Evolutionary conservation across 2,329 filamentous ascomycete species (phyloP).

Genomic region (Curvularia lunata): DNA sequence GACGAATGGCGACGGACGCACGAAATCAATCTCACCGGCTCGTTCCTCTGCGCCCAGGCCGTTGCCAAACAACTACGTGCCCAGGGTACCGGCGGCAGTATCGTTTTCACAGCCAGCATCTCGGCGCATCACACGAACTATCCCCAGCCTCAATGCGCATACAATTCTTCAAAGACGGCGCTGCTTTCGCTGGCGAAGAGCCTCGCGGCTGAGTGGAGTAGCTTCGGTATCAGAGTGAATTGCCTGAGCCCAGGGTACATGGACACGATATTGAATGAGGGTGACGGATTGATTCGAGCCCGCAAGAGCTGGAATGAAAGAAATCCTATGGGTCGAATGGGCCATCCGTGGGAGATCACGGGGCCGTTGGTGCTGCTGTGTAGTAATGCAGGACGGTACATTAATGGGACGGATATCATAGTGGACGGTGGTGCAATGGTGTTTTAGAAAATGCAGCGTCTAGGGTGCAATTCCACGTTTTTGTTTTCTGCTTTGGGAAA

Average conservation of each 20-base stretch:
- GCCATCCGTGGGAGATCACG: conserved; percentile 66
- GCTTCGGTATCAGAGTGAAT: conserved; percentile 73
- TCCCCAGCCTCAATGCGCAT: conserved; percentile 73
- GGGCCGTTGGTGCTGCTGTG: conserved; percentile 67
- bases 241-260: conserved; percentile 76
- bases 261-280: conserved; percentile 76
- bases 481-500: no score
- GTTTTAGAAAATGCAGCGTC: conserved; percentile 24
- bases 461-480: not conserved
- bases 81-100: conserved; percentile 62
- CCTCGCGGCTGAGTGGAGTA: conserved; percentile 75
- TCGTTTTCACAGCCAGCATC: conserved; percentile 71
- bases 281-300: conserved; percentile 62
- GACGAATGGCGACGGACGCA: conserved; percentile 68
- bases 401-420: conserved; percentile 71
- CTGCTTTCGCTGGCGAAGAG: conserved; percentile 68
- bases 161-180: conserved; percentile 75
- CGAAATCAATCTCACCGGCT: conserved; percentile 75
- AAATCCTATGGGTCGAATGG: conserved; percentile 71
- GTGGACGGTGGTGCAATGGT: conserved; percentile 62
- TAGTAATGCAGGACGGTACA: conserved; percentile 68
- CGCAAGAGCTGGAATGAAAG: conserved; percentile 63
- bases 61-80: conserved; percentile 53
- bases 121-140: conserved; percentile 73
- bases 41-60: conserved; percentile 74